Conservation (phyloP, 2,329 filamentous ascomycete species). For the Pseudovirgaria hyperparasitica region DNA sequence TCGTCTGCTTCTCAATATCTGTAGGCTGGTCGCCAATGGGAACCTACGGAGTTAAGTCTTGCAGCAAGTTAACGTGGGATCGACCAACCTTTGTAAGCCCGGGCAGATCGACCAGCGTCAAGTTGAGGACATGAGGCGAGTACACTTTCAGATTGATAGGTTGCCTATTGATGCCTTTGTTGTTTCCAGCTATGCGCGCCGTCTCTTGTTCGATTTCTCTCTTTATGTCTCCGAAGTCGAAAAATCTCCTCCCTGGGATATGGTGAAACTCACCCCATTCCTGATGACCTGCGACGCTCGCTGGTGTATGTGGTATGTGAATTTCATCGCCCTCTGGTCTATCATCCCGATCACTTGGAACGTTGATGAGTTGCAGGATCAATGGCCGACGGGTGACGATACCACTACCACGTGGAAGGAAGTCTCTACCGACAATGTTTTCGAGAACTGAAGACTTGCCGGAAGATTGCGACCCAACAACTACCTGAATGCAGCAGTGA, state of each 20-base stretch:
- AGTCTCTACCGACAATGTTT: constrained; percentile 96
- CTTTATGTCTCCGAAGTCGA: constrained; percentile 86
- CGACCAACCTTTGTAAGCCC: constrained; percentile 74
- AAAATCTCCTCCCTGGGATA: constrained; percentile 76
- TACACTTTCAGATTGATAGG: constrained; percentile 98
- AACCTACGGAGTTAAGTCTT: constrained; percentile 42
- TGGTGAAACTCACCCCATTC: constrained; percentile 97
- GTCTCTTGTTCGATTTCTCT: constrained; percentile 97
- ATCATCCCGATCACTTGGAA: constrained; percentile 62
- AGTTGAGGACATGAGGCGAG: constrained; percentile 88
- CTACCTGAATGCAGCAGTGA: constrained; percentile 52
- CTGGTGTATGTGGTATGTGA: constrained; percentile 62
- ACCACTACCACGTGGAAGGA: constrained; percentile 87
- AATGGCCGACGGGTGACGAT: constrained; percentile 91
- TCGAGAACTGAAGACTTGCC: constrained; percentile 98
- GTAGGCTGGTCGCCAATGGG: constrained; percentile 95
- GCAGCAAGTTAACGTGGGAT: constrained; percentile 4
- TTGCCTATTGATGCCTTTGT: constrained; percentile 96
- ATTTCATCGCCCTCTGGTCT: constrained; percentile 51
- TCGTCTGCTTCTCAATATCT: constrained; percentile 97
- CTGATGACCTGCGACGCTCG: constrained; percentile 52
- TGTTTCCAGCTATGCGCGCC: constrained; percentile 82
- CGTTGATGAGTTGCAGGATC: constrained; percentile 96
- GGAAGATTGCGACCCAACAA: constrained; percentile 95
- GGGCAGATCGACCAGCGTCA: constrained; percentile 91